phyloP scores from a whole-genome alignment of 305 asterid species.

The Plantago coronopus region DNA sequence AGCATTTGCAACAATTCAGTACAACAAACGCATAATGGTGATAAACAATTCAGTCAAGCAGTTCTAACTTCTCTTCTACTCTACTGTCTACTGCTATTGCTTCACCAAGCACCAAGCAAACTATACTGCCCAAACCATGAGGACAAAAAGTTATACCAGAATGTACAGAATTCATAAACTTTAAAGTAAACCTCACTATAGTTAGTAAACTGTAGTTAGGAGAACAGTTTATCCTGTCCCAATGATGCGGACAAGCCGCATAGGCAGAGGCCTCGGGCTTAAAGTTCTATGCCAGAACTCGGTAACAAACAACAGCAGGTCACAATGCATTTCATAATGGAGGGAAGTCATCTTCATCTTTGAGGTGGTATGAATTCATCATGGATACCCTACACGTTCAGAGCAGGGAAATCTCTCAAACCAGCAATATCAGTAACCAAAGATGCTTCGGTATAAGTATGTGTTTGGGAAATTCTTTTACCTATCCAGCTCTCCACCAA shows the following conservation, averaged over 20 bases:
- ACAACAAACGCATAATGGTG: conserved; percentile 11
- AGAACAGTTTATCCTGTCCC: conserved; percentile 1
- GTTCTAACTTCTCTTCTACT: background rate
- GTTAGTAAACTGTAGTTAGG: too few relatives aligned
- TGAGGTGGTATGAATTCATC: conserved; percentile 65
- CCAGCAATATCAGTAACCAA: conserved; percentile 30
- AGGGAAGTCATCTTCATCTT: conserved; percentile 86
- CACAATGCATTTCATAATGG: conserved; percentile 44
- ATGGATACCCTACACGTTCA: conserved; percentile 53
- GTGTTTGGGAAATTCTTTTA: conserved; percentile 31
- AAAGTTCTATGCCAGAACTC: conserved; percentile 15
- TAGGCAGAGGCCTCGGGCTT: conserved; percentile 43
- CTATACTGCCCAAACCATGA: conserved; percentile 22
- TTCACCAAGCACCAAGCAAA: conserved; percentile 15
- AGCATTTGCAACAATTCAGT: conserved; percentile 5
- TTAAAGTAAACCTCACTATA: conserved; percentile 12
- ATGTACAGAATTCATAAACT: conserved; percentile 18
- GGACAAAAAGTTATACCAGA: conserved; percentile 1
- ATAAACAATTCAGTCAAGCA: background rate
- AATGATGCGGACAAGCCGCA: conserved; percentile 30
- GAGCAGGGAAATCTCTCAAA: conserved; percentile 32
- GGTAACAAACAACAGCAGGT: conserved; percentile 5
- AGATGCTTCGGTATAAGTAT: conserved; percentile 14
- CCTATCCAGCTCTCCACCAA: conserved; percentile 53
- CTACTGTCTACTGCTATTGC: conserved; percentile 22